A percentile compares a stretch with the other conserved stretches of the same genome.
These are phyloP conservation scores for Alisma plantagoaquatica DNA, from an alignment of 106 monocot genomes.

Conservation along the genomic window DNA sequence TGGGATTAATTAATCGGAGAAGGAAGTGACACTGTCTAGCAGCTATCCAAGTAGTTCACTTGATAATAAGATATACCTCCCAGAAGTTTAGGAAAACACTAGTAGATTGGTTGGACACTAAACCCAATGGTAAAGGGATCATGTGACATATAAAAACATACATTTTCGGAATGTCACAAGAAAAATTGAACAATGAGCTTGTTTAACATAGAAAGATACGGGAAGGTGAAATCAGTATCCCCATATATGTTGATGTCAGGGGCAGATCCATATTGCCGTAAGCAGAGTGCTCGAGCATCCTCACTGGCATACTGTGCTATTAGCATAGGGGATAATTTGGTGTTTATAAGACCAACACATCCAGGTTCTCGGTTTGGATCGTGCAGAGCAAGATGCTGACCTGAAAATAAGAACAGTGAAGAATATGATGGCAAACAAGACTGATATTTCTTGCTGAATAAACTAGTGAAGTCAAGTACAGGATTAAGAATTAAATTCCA, in stretches of 20 bases:
- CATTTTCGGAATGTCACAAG: too few species aligned
- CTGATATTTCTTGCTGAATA: too few species aligned
- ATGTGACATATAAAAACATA: too few species aligned
- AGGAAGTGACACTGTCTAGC: too few species aligned
- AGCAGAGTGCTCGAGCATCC: slow-evolving; percentile 82
- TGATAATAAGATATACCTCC: too few species aligned
- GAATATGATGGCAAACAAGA: too few species aligned
- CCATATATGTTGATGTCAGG: slow-evolving; percentile 90
- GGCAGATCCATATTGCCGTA: slow-evolving; percentile 72
- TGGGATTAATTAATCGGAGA: too few species aligned
- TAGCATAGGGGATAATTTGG: slow-evolving; percentile 70
- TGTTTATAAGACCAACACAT: slow-evolving; percentile 83
- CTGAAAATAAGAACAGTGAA: background rate
- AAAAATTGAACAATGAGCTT: too few species aligned
- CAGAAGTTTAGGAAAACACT: too few species aligned
- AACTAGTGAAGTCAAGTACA: background rate
- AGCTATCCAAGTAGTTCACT: too few species aligned
- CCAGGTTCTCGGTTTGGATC: slow-evolving; percentile 78
- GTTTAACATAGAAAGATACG: slow-evolving; percentile 75
- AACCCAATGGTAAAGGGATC: too few species aligned
- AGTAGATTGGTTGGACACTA: too few species aligned
- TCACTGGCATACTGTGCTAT: slow-evolving; percentile 74
- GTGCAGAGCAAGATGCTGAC: slow-evolving; percentile 85
- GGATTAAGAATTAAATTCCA: background rate
- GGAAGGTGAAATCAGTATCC: slow-evolving; percentile 84